Base-by-base conservation (phyloP, 2,329 filamentous ascomycete species). In the Teratosphaeria zuluensis region DNA sequence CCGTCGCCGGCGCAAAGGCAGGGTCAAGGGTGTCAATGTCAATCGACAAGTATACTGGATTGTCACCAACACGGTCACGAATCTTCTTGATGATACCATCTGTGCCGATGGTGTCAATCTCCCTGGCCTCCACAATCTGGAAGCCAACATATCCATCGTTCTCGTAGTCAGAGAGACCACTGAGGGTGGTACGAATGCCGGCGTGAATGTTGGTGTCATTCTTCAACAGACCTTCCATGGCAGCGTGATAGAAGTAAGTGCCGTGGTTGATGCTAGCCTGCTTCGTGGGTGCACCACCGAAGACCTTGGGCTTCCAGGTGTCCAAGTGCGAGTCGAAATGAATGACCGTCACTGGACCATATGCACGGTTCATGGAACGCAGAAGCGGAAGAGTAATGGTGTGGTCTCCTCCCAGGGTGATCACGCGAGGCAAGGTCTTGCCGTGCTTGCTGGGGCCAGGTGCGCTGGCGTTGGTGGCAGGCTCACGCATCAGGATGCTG, bases 1-100 rank as follows among this genome's bases (percentile, higher is more conserved):
- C 87, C 0, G 87, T 90, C 0, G 85, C 87, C 12, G 87, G 87
- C 0, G 87, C 87, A 65, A 89, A 92, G 4, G 89, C 89, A 7
- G 91, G 90, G 70, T 95, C 90, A 3, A 95, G 78, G 0, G 89
- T 91, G 69, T 95, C 90, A 66, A 95, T 95, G 69, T 96, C 91
- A 53, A 95, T 86, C 6, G 84, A 89, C 33, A 95, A 75, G 69
- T 95, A 95, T 0, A 94, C 88, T 0, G 89, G 89, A 61, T 84
- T 85, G 57, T 80, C 79, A 8, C 88, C 89, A 19, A 95, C 88
- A 28, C 89, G 80, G 3, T 89, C 84, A 51, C 83, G 76, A 68
- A 95, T 94, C 71, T 83, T 86, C 73, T 87, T 83, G 71, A 92
- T 87, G 69, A 95, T 92, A 4, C 89, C 53, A 0, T 84, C 81